These are phyloP conservation scores for Aspergillus steynii DNA, from an alignment of 495 filamentous ascomycete species.

Conservation along the genomic window DNA sequence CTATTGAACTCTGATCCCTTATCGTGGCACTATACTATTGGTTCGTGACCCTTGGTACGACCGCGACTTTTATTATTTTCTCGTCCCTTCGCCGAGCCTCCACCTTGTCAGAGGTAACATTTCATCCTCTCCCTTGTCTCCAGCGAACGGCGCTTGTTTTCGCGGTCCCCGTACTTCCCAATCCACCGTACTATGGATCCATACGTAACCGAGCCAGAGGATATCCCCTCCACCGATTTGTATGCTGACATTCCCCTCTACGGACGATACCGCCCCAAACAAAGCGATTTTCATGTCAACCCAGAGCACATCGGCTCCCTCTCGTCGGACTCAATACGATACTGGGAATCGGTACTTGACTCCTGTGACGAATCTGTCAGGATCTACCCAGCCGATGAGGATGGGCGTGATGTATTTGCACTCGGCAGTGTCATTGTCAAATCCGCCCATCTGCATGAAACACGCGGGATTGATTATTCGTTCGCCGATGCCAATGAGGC, in stretches of 20 bases:
- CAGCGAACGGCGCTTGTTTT: too few relatives aligned
- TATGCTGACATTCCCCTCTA: conserved; percentile 40
- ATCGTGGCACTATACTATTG: too few relatives aligned
- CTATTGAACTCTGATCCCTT: too few relatives aligned
- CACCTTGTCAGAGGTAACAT: too few relatives aligned
- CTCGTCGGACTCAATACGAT: conserved; percentile 31
- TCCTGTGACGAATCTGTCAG: conserved; percentile 30
- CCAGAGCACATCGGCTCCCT: conserved; percentile 33
- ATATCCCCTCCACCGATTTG: conserved; percentile 33
- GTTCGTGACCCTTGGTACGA: too few relatives aligned
- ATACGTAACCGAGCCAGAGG: conserved; percentile 35
- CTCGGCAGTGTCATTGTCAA: conserved; percentile 49
- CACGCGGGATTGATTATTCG: conserved; percentile 31
- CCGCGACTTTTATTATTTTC: too few relatives aligned
- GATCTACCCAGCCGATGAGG: conserved; percentile 38
- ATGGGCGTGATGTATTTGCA: conserved; percentile 45
- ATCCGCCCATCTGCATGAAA: conserved; percentile 39
- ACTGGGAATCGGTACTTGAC: conserved; percentile 38
- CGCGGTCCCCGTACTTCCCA: too few relatives aligned
- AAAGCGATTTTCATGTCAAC: conserved; percentile 35
- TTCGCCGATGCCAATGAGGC: conserved; percentile 46
- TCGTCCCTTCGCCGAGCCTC: too few relatives aligned
- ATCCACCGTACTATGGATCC: conserved; percentile 20
- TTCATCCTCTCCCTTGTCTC: too few relatives aligned
- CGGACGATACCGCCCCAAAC: conserved; percentile 35